phyloP scores from a whole-genome alignment of 1,139 yeast species.

The Scheffersomyces illinoinensis region DNA sequence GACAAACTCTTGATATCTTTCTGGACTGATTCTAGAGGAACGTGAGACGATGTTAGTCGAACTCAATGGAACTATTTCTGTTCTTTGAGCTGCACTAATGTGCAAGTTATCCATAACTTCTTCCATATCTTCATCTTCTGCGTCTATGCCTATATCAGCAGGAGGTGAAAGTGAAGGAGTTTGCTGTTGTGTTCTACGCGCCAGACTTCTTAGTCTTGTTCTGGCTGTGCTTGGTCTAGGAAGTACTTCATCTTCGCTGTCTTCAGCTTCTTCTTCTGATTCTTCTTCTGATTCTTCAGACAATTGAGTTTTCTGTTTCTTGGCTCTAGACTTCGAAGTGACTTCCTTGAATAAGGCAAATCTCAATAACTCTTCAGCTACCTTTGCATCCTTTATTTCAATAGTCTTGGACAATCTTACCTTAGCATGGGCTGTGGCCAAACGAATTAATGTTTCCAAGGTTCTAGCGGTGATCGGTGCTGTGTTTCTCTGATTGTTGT shows the following conservation, averaged over 20 bases:
- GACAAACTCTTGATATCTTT: conserved; percentile 48
- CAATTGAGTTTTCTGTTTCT: conserved; percentile 32
- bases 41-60: background rate
- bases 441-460: conserved; percentile 90
- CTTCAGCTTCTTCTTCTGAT: conserved; percentile 19
- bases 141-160: conserved; percentile 3
- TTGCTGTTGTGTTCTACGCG: conserved; percentile 9
- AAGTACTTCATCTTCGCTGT: conserved; percentile 21
- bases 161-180: conserved; percentile 12
- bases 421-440: conserved; percentile 96
- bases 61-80: background rate
- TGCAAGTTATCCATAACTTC: conserved; percentile 28
- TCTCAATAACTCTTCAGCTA: conserved; percentile 83
- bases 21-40: conserved; percentile 39
- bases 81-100: conserved; percentile 15
- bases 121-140: conserved; percentile 21
- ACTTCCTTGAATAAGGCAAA: conserved; percentile 86
- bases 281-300: conserved; percentile 15
- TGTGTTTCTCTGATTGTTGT: conserved; percentile 73
- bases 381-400: conserved; percentile 75
- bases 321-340: conserved; percentile 34
- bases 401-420: conserved; percentile 78
- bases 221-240: conserved; percentile 21
- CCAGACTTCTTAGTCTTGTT: conserved; percentile 16
- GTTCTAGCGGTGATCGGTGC: conserved; percentile 99